Percentiles rank a stretch among this genome's conserved stretches.
phyloP scores from a whole-genome alignment of 345 rosid genomes.

The Moricandia moricandioides region DNA sequence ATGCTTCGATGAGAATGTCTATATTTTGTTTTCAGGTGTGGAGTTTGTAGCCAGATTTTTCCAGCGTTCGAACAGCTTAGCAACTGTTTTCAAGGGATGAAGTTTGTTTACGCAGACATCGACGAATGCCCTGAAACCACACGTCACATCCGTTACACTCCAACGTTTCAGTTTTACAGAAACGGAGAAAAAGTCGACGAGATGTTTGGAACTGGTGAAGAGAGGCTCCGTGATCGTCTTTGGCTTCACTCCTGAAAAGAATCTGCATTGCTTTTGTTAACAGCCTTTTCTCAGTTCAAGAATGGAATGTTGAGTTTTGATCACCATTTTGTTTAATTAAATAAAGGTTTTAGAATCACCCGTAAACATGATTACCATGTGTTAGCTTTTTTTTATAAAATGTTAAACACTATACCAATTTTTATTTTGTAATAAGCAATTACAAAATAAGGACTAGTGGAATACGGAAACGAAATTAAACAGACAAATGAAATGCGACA shows the following conservation, averaged over 20 bases:
- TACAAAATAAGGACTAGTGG: no score
- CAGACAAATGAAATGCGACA: no score
- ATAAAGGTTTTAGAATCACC: not conserved
- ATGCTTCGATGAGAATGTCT: slow-evolving; percentile 32
- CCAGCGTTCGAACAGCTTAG: slow-evolving; percentile 75
- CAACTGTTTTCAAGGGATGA: slow-evolving; percentile 55
- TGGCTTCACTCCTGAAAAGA: slow-evolving; percentile 75
- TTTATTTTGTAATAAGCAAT: no score
- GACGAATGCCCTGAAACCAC: slow-evolving; percentile 58
- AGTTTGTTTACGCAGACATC: slow-evolving; percentile 80
- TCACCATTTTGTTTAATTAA: not conserved
- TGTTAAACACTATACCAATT: no score
- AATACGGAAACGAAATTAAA: no score
- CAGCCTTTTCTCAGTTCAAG: not conserved
- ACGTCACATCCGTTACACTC: slow-evolving; percentile 39
- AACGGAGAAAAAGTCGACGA: not conserved
- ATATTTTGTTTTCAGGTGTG: slow-evolving; percentile 55
- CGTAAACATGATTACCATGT: no score
- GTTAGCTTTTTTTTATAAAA: no score
- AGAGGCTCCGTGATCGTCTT: slow-evolving; percentile 78
- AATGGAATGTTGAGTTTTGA: not conserved
- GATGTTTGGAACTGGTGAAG: slow-evolving; percentile 68
- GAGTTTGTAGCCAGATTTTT: slow-evolving; percentile 75
- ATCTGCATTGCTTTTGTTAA: not conserved
- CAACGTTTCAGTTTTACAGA: not conserved